A percentile compares a stretch with the other conserved stretches of the same genome.
phyloP scores from a whole-genome alignment of 2,329 filamentous ascomycete genomes.

The Furcasterigmium furcatum region DNA sequence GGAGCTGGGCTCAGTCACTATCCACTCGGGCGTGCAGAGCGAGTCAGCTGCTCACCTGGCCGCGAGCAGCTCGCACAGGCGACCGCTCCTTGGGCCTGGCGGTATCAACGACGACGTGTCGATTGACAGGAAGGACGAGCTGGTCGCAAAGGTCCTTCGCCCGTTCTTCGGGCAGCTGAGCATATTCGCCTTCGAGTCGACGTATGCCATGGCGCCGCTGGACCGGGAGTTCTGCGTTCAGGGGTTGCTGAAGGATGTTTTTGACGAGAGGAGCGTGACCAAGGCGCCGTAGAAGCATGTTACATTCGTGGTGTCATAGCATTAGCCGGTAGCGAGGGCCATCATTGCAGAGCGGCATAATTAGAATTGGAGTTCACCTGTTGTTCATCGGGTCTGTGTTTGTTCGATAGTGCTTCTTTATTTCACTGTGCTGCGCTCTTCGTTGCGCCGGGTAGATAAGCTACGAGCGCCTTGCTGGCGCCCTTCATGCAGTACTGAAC shows the following conservation, averaged over 20 bases:
- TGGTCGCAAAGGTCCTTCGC: constrained; percentile 74
- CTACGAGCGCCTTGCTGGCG: constrained; percentile 79
- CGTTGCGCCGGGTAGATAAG: constrained; percentile 45
- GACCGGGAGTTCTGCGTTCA: constrained; percentile 64
- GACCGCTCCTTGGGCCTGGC: constrained; percentile 48
- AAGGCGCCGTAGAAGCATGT: constrained; percentile 44
- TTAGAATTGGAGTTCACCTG: no score
- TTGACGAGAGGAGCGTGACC: constrained; percentile 71
- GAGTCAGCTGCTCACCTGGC: constrained; percentile 33
- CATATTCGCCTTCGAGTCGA: constrained; percentile 90
- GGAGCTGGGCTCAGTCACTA: constrained; percentile 53
- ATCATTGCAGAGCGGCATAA: no score
- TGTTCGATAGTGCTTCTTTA: no score
- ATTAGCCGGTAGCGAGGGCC: no score
- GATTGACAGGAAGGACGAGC: constrained; percentile 60
- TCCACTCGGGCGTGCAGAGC: constrained; percentile 25
- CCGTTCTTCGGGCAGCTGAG: constrained; percentile 91
- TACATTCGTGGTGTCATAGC: no score
- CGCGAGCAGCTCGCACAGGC: constrained; percentile 30
- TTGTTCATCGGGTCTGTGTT: no score
- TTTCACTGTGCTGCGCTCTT: no score
- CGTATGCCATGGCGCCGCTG: constrained; percentile 75
- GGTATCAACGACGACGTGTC: constrained; percentile 53
- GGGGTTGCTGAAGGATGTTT: constrained; percentile 69
- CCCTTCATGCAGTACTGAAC: constrained; percentile 91